phyloP scores from a whole-genome alignment of 2,329 filamentous ascomycete genomes.

The Phialocephala sp. region DNA sequence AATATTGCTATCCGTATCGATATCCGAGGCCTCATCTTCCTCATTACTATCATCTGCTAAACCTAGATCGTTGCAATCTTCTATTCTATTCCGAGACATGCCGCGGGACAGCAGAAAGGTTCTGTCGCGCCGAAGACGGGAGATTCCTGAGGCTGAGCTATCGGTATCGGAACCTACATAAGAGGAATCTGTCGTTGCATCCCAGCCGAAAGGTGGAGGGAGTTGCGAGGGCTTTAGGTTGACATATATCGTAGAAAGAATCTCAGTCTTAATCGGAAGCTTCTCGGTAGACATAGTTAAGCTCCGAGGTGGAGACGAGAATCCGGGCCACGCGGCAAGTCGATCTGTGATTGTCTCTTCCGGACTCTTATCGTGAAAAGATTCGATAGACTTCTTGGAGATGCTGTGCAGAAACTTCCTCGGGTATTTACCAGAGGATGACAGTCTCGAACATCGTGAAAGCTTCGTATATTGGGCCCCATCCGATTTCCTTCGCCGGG shows the following conservation, averaged over 20 bases:
- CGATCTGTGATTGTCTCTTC: slow-evolving; percentile 18
- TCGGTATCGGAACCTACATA: slow-evolving; percentile 26
- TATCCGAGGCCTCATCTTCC: slow-evolving; percentile 7
- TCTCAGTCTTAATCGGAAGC: slow-evolving; percentile 29
- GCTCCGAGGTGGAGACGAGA: slow-evolving; percentile 11
- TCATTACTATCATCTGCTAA: slow-evolving; percentile 13
- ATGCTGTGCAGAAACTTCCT: slow-evolving; percentile 31
- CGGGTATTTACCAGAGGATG: slow-evolving; percentile 17
- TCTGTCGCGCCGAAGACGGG: slow-evolving; percentile 14
- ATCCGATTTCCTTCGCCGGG: slow-evolving; percentile 33
- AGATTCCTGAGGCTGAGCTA: slow-evolving; percentile 10
- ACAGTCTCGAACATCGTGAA: slow-evolving; percentile 27
- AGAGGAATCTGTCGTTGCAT: slow-evolving; percentile 24
- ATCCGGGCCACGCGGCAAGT: slow-evolving; percentile 18
- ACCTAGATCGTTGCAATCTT: slow-evolving; percentile 1
- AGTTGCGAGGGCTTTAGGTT: slow-evolving; percentile 32
- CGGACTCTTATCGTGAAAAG: slow-evolving; percentile 20
- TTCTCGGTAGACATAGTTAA: neutral
- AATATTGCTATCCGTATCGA: slow-evolving; percentile 27
- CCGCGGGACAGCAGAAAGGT: neutral
- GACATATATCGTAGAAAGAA: slow-evolving; percentile 26
- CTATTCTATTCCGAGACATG: neutral
- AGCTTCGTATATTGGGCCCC: neutral
- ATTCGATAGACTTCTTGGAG: slow-evolving; percentile 27
- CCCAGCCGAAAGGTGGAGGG: slow-evolving; percentile 30